Conservation (phyloP, 225 moss, liverwort and hornwort species). For the Pseudisothecium myosuroides region DNA sequence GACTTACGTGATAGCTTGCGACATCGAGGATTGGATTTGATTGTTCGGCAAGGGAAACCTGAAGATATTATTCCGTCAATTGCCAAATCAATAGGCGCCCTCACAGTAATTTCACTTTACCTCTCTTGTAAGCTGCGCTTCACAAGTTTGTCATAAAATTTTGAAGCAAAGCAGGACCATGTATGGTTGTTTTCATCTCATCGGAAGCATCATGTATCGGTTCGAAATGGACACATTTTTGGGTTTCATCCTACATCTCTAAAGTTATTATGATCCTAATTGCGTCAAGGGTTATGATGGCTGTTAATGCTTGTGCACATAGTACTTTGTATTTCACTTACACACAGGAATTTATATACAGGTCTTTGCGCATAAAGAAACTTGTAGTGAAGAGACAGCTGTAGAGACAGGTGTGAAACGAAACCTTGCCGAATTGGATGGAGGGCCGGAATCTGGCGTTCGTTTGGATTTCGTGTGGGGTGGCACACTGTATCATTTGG, state of each 20-base stretch:
- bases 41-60: slow-evolving; percentile 82
- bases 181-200: background rate
- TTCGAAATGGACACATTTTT: background rate
- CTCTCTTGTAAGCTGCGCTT: background rate
- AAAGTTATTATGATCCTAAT: background rate
- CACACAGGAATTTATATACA: background rate
- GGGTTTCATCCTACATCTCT: background rate
- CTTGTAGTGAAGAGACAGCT: slow-evolving; percentile 82
- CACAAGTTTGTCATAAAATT: background rate
- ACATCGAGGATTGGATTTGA: slow-evolving; percentile 65
- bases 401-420: slow-evolving; percentile 59
- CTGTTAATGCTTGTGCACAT: background rate
- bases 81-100: slow-evolving; percentile 61
- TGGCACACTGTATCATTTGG: slow-evolving; percentile 84
- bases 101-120: slow-evolving; percentile 34
- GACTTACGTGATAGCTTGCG: slow-evolving; percentile 69
- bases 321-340: background rate
- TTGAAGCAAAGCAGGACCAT: background rate
- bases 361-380: slow-evolving; percentile 95
- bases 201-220: background rate
- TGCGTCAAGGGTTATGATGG: background rate
- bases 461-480: slow-evolving; percentile 83
- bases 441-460: background rate
- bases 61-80: slow-evolving; percentile 73
- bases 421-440: slow-evolving; percentile 34